Evolutionary conservation across 495 filamentous ascomycete species (phyloP).

Genomic region (Podospora comata): DNA sequence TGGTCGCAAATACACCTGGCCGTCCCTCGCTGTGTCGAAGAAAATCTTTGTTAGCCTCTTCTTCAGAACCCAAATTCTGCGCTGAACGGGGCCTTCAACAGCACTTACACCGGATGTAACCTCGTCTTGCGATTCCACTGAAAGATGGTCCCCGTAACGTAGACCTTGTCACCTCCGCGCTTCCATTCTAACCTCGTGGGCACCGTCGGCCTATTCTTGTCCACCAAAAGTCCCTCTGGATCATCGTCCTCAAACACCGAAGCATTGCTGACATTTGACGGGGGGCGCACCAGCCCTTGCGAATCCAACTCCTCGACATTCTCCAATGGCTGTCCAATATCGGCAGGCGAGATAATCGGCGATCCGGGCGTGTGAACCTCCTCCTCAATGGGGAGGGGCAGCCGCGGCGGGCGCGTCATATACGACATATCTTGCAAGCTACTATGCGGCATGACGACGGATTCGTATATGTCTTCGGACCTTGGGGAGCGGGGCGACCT

Average conservation of each 20-base stretch:
- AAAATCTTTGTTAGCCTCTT: constrained; percentile 10
- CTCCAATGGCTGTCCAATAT: constrained; percentile 53
- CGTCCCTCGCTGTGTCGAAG: constrained; percentile 40
- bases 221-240: constrained; percentile 68
- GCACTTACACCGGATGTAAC: constrained; percentile 74
- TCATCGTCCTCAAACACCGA: constrained; percentile 79
- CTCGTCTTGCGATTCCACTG: constrained; percentile 91
- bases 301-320: constrained; percentile 43
- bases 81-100: neutral
- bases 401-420: constrained; percentile 73
- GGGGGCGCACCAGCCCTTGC: constrained; percentile 48
- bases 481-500: constrained; percentile 35
- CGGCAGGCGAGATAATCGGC: constrained; percentile 69
- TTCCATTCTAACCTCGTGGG: constrained; percentile 83
- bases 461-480: constrained; percentile 39
- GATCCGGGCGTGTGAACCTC: constrained; percentile 82
- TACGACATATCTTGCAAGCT: constrained; percentile 56
- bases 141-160: constrained; percentile 94
- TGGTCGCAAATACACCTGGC: constrained; percentile 64
- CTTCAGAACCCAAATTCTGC: neutral
- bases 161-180: constrained; percentile 76
- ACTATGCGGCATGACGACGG: constrained; percentile 36
- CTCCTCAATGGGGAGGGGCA: constrained; percentile 89
- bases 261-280: constrained; percentile 59
- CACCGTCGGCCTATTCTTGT: constrained; percentile 62